Conservation (phyloP, 306 rosid genomes). For the Glycine tomentella region DNA sequence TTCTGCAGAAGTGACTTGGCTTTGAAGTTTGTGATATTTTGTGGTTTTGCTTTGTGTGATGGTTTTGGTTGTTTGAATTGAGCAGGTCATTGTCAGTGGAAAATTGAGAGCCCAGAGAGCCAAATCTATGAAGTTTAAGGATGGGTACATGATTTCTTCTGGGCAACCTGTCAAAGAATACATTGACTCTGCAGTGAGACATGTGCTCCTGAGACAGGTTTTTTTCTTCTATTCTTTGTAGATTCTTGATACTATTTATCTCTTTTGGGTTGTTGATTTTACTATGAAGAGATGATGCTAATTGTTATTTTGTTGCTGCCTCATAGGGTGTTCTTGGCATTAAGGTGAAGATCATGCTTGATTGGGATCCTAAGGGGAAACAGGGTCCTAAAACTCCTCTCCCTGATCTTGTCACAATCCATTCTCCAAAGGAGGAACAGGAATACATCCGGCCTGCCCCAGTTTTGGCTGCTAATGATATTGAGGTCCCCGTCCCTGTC, state of each 20-base stretch:
- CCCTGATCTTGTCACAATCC: constrained; percentile 80
- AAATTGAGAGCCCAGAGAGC: constrained; percentile 93
- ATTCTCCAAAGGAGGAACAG: constrained; percentile 84
- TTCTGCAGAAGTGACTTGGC: neutral
- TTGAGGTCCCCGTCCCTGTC: constrained; percentile 53
- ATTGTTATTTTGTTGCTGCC: neutral
- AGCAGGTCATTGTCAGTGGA: constrained; percentile 86
- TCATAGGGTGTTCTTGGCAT: constrained; percentile 74
- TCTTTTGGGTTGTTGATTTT: neutral
- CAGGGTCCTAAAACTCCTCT: constrained; percentile 75
- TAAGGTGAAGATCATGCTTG: constrained; percentile 83
- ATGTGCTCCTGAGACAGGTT: constrained; percentile 94
- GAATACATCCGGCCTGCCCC: constrained; percentile 53
- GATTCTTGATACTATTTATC: neutral
- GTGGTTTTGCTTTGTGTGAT: neutral
- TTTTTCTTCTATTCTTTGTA: neutral
- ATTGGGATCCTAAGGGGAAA: constrained; percentile 87
- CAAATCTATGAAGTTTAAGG: constrained; percentile 96
- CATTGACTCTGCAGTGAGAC: constrained; percentile 93
- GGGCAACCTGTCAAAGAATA: constrained; percentile 96
- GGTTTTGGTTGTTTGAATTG: neutral
- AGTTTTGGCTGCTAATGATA: constrained; percentile 60
- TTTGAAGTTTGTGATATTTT: neutral
- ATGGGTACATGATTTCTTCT: constrained; percentile 92
- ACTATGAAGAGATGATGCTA: neutral